These are phyloP conservation scores for Candida caryicola DNA, from an alignment of 805 yeast species.

Conservation along the genomic window DNA sequence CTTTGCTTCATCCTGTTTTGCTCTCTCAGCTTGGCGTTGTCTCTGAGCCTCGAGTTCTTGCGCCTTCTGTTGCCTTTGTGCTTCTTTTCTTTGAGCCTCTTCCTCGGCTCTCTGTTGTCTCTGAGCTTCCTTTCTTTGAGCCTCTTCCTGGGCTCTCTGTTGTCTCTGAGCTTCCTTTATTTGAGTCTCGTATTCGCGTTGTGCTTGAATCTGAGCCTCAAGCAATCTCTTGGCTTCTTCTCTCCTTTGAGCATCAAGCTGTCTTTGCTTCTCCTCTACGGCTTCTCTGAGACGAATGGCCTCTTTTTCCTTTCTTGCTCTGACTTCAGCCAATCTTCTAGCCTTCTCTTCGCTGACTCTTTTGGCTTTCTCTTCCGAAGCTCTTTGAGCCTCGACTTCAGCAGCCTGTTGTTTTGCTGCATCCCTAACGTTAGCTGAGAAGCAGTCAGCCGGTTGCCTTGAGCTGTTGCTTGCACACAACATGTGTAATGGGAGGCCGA, in stretches of 20 bases:
- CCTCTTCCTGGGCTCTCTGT: too few relatives aligned
- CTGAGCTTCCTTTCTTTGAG: neutral
- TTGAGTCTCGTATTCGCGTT: neutral
- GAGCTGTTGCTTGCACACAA: constrained; percentile 8
- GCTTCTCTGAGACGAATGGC: neutral
- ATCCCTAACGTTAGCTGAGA: too few relatives aligned
- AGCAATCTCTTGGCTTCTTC: neutral
- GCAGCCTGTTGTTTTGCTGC: constrained; percentile 1
- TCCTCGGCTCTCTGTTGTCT: constrained; percentile 4
- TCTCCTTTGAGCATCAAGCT: neutral
- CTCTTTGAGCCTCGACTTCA: constrained; percentile 7
- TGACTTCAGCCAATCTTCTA: constrained; percentile 11
- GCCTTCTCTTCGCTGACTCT: constrained; percentile 13
- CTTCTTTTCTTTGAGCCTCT: constrained; percentile 4
- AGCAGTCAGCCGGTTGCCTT: neutral
- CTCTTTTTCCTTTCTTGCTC: constrained; percentile 4
- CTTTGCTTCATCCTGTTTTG: constrained; percentile 9
- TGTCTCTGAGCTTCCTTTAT: too few relatives aligned
- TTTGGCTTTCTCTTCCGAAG: constrained; percentile 8
- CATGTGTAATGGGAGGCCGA: constrained; percentile 4
- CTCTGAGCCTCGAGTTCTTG: constrained; percentile 7
- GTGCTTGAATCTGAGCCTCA: neutral
- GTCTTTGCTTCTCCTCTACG: neutral
- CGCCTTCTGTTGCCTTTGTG: constrained; percentile 3
- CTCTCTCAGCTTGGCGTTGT: constrained; percentile 3